Evolutionary conservation across 129 eudicot genomes (phyloP), one percentile per base, ranked within the genome.

Genomic region (Chrysanthemum lavandulifolium): DNA sequence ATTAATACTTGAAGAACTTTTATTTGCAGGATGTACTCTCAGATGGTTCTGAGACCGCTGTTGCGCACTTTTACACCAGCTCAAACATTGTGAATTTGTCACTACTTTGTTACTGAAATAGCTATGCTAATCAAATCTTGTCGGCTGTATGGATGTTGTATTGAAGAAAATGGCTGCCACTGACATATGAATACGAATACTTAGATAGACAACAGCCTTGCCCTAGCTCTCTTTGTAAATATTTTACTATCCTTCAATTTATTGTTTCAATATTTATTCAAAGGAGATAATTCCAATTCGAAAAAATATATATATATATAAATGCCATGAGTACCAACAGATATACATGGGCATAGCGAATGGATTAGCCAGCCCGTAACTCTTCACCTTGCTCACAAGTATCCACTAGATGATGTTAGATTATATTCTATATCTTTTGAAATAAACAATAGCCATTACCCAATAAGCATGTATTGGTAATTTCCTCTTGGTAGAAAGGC

Each of bases 91-190:
- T 61, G 97, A 91, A 86, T 91, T 91, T 78, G 82, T 91, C 15
- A 91, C 82, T 58, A 91, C 84, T 91, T 91, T 80, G 82, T 91
- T 13, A 91, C 82, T 58, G 97, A 92, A 63, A 88, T 92, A 72
- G 97, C 96, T 76, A 92, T 92, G 94, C 86, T 92, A 71, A 68
- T 96, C 98, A n/a, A 86, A 92, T 72, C 96, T 92, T 57, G 98
- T 92, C 14, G 86, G 86, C 98, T 92, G 66, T 83, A 64, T 59
- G 98, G 96, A 11, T 89, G 96, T 71, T 92, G 97, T 57, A 89
- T 89, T 4, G 97, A 91, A 81, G 88, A 88, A 70, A 89, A 92
- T 29, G 91, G 68, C 52, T 92, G 72, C 65, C 89, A 54, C 70
- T 92, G 10, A 75, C 89, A 62, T 92, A 92, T 27, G 98, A 92